These are phyloP conservation scores for Mortierella sp. DNA, from an alignment of 371 early-diverging fungal species.

Conservation along the genomic window DNA sequence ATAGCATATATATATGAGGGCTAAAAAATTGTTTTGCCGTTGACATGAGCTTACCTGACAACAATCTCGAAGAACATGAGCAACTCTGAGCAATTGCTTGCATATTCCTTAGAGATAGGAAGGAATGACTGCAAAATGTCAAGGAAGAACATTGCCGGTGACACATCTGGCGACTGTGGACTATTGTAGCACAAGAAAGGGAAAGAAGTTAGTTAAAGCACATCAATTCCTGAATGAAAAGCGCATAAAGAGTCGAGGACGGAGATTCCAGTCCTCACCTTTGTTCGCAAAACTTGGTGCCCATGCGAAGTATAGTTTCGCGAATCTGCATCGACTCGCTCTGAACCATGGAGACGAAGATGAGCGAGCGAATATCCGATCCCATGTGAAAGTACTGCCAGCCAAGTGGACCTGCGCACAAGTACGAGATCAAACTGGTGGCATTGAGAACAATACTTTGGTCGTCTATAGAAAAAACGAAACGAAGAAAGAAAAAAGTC, in stretches of 20 bases:
- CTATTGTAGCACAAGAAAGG: background rate
- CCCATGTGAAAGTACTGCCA: slow-evolving; percentile 52
- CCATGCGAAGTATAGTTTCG: slow-evolving; percentile 52
- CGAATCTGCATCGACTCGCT: slow-evolving; percentile 60
- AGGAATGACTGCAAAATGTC: slow-evolving; percentile 57
- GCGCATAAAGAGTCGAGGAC: background rate
- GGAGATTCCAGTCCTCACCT: slow-evolving; percentile 2
- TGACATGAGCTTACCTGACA: slow-evolving; percentile 29
- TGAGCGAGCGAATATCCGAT: slow-evolving; percentile 47
- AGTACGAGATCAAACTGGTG: slow-evolving; percentile 48
- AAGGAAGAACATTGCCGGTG: slow-evolving; percentile 56
- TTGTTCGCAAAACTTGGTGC: slow-evolving; percentile 50
- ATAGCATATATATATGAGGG: too few species aligned
- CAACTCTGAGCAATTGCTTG: slow-evolving; percentile 58
- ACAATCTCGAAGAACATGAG: slow-evolving; percentile 58
- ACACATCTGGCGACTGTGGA: slow-evolving; percentile 7
- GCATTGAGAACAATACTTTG: slow-evolving; percentile 55
- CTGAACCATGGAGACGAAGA: slow-evolving; percentile 55
- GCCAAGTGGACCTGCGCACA: slow-evolving; percentile 46
- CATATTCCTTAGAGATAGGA: slow-evolving; percentile 57
- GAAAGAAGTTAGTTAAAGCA: background rate
- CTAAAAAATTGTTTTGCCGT: background rate
- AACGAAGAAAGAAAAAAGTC: background rate
- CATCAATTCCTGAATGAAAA: background rate
- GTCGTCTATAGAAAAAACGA: slow-evolving; percentile 31